These are phyloP conservation scores for Skeletonema grethae DNA, from an alignment of 108 stramenopile genomes.

Conservation along the genomic window DNA sequence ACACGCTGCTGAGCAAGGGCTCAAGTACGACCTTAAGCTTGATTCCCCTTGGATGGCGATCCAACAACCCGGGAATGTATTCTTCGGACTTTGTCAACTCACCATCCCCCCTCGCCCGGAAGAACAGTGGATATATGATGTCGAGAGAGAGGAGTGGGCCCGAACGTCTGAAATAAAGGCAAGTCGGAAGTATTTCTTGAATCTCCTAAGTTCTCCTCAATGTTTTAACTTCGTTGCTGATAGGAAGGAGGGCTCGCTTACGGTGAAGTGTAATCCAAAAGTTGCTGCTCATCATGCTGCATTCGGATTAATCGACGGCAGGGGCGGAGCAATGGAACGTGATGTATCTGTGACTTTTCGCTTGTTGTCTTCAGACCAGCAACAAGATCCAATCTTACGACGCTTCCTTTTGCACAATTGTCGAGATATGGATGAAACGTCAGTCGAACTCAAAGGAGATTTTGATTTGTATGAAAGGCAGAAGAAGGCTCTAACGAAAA, in stretches of 20 bases:
- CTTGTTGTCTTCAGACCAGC: slow-evolving; percentile 36
- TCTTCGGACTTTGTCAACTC: slow-evolving; percentile 49
- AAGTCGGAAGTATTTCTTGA: slow-evolving; percentile 39
- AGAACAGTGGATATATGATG: slow-evolving; percentile 55
- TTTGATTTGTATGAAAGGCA: slow-evolving; percentile 66
- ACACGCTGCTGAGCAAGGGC: slow-evolving; percentile 46
- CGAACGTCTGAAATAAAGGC: slow-evolving; percentile 42
- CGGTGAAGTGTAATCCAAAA: slow-evolving; percentile 51
- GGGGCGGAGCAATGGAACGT: slow-evolving; percentile 36
- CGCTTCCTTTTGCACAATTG: slow-evolving; percentile 63
- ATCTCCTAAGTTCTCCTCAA: slow-evolving; percentile 47
- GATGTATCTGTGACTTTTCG: slow-evolving; percentile 49
- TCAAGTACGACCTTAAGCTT: slow-evolving; percentile 34
- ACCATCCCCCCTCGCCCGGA: slow-evolving; percentile 50
- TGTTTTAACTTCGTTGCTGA: slow-evolving; percentile 55
- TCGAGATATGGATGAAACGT: slow-evolving; percentile 29
- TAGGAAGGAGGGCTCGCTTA: slow-evolving; percentile 24
- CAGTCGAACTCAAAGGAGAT: slow-evolving; percentile 39
- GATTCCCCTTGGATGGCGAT: slow-evolving; percentile 46
- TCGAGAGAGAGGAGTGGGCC: slow-evolving; percentile 53
- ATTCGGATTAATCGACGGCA: slow-evolving; percentile 46
- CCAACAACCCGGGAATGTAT: slow-evolving; percentile 10
- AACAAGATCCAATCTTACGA: slow-evolving; percentile 58
- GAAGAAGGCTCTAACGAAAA: slow-evolving; percentile 67
- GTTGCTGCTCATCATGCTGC: slow-evolving; percentile 74